Evolutionary conservation across 805 yeast genomes (phyloP), one percentile per base, ranked within the genome.

Genomic region (Lipomyces orientalis): DNA sequence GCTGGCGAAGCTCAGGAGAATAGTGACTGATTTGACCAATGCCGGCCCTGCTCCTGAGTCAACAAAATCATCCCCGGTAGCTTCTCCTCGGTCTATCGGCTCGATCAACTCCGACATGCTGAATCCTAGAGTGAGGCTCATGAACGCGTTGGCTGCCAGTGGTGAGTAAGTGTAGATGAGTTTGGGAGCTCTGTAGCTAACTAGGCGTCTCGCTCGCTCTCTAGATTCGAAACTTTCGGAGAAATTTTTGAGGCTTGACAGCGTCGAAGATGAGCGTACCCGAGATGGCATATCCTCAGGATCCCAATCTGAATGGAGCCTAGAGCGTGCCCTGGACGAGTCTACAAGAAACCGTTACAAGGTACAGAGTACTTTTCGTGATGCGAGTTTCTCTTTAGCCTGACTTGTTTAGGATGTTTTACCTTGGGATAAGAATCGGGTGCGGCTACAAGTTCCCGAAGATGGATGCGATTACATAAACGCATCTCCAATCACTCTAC

Each of bases 361-460:
- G 49, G 62, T 59, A 46, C 2, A 55, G 7, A 19, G 12, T 25
- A 3, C 19, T 33, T 31, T 7, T 19, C 29, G 19, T 54, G 22
- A 29, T n/a, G 4, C 19, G 14, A 9, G 12, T 14, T 10, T 19
- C 1, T 8, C 10, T 14, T 4, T 4, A 49, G 10, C 1, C 43
- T 7, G 31, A 33, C 60, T 10, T 33, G 29, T 54, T 10, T 16
- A 66, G 69, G 61, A 90, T 75, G 88, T 90, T 39, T 86, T 89
- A 73, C 89, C 93, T 8, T 90, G 84, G 77, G 94, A 90, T 74
- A 90, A 88, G 71, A 84, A 92, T 1, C 80, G 95, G 67, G 93
- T 90, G 8, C 84, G 83, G 67, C 79, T 90, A 51, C 75, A 76
- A 64, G 73, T 75, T 37, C 29, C 34, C 12, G 46, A 43, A 8